Percentiles rank a stretch among this genome's conserved stretches.
Evolutionary conservation across 116 monocot species (phyloP).

Genomic region (Phalaenopsis hybrid): DNA sequence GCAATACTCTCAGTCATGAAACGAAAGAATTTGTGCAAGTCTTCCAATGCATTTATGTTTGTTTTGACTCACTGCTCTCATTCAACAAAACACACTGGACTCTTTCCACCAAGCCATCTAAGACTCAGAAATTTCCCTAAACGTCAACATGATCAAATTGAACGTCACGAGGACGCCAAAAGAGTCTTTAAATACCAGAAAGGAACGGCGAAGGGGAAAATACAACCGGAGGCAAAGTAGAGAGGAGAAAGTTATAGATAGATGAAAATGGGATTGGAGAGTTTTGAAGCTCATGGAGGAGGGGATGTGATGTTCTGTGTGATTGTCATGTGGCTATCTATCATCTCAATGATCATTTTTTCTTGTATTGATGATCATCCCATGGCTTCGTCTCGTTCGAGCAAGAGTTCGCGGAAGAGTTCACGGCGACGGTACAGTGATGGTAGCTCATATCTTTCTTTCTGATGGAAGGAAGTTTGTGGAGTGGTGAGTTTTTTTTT

Average conservation of each 20-base stretch:
- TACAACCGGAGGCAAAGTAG: neutral
- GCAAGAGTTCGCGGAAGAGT: neutral
- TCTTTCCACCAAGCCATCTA: no score
- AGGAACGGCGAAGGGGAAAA: neutral
- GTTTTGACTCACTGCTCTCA: no score
- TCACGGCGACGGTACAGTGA: neutral
- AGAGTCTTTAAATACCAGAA: neutral
- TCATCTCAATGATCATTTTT: slow-evolving; percentile 13
- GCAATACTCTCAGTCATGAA: no score
- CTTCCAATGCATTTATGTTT: no score
- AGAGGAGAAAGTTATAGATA: neutral
- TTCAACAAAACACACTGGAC: no score
- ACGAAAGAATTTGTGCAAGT: no score
- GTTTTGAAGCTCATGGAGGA: slow-evolving; percentile 6
- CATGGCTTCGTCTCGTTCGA: neutral
- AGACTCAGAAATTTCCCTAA: neutral
- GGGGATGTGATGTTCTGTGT: slow-evolving; percentile 10
- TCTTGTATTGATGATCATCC: neutral
- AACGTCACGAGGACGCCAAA: neutral
- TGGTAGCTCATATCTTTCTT: slow-evolving; percentile 6
- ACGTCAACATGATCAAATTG: neutral
- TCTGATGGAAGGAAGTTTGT: neutral
- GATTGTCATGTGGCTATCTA: slow-evolving; percentile 8
- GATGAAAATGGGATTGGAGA: neutral
- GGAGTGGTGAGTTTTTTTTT: neutral